Base-by-base conservation (phyloP, 768 basidiomycete genomes). In the Boletus edulis region DNA sequence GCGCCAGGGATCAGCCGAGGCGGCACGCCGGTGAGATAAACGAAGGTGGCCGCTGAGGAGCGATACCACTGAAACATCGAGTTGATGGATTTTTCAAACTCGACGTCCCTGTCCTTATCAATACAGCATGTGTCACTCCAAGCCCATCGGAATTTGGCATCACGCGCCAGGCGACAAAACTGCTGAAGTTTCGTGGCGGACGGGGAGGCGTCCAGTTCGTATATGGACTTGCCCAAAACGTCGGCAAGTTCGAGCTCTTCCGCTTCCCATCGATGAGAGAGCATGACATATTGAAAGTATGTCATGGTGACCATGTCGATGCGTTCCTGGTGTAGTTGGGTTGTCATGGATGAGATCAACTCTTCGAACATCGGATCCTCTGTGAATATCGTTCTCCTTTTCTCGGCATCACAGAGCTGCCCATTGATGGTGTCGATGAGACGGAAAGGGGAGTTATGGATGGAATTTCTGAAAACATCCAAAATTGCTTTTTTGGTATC, bases 121-220 rank as follows among this genome's bases (percentile, higher is more conserved):
- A 65, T 65, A 24, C 64, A 66, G 34, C 64, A 65, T 4, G 64
- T 66, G 13, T 65, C 64, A 3, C 61, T 57, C 64, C 64, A 65
- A 4, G 61, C 61, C 64, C 64, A 65, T 40, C 58, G 64, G 27
- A 58, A 43, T 2, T 45, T 37, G 7, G 51, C 38, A 20, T 55
- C 40, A 8, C 47, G 52, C 2, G 50, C 64, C 11, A 66, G 29
- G 13, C 1, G 32, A 45, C 64, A 66, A 38, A 66, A 66, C 5
- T 3, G 38, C 32, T 57, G 61, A 29, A 65, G 58, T 32, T 65
- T 65, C 9, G 24, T 46, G 9, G 7, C 46, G 0, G 61, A 39
- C 2, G 54, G 50, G 1, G 64, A 60, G 15, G 35, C 17, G 1
- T 46, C 52, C 22, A 66, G 41, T 1, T 57, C 24, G 17, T 54